Evolutionary conservation across 1,284 basidiomycete species (phyloP).

Genomic region (Microbotryomycetes sp.): DNA sequence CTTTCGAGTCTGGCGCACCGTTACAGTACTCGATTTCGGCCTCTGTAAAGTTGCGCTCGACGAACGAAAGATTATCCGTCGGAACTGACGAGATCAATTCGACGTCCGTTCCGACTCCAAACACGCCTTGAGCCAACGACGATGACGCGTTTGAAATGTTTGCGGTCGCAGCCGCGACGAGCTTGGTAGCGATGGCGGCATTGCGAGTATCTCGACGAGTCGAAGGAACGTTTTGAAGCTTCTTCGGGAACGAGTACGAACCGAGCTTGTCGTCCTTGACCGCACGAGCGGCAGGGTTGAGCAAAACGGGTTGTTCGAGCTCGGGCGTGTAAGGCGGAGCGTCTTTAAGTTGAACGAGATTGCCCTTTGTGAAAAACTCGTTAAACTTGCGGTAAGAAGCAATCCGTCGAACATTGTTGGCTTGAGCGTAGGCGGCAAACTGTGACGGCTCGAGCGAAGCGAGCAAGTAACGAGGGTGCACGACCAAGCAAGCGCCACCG

Average conservation of each 20-base stretch:
- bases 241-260: slow-evolving; percentile 69
- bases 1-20: slow-evolving; percentile 72
- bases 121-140: slow-evolving; percentile 53
- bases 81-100: slow-evolving; percentile 91
- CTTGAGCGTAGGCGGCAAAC: slow-evolving; percentile 67
- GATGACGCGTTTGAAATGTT: slow-evolving; percentile 35
- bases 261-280: slow-evolving; percentile 74
- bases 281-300: slow-evolving; percentile 88
- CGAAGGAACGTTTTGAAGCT: slow-evolving; percentile 41
- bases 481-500: slow-evolving; percentile 78
- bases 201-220: slow-evolving; percentile 9
- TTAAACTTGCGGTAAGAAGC: slow-evolving; percentile 88
- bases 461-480: slow-evolving; percentile 87
- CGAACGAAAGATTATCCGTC: slow-evolving; percentile 79
- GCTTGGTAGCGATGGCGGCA: slow-evolving; percentile 43
- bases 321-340: slow-evolving; percentile 83
- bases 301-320: slow-evolving; percentile 75
- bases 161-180: slow-evolving; percentile 60
- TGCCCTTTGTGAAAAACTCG: slow-evolving; percentile 76
- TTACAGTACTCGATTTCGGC: slow-evolving; percentile 81
- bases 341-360: slow-evolving; percentile 92
- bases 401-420: slow-evolving; percentile 62
- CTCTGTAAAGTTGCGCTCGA: slow-evolving; percentile 86
- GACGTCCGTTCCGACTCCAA: slow-evolving; percentile 52
- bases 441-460: slow-evolving; percentile 64